Evolutionary conservation across 805 yeast genomes (phyloP), one percentile per base, ranked within the genome.

Genomic region (Tetrapisispora phaffii): DNA sequence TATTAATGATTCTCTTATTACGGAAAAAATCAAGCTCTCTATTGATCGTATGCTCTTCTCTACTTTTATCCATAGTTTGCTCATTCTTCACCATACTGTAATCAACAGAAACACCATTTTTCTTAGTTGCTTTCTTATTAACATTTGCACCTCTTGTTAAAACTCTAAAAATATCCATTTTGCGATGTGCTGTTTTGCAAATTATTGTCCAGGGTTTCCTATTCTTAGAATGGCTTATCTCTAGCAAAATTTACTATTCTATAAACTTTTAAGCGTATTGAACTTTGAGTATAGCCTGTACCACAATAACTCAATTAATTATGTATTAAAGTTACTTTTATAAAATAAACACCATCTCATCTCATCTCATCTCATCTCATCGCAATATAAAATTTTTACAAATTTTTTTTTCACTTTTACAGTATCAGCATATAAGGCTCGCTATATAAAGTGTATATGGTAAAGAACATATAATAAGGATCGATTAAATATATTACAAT

Each of bases 91-190:
- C 36, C 33, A 26, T 50, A 42, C 57, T 50, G 29, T 47, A 52
- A 40, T 56, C 58, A 34, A 48, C 54, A 19, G 46, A 48, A 44
- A 40, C 62, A 42, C 60, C 67, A 26, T 47, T 35, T 36, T 44
- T 51, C 33, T 38, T 38, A 4, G 41, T 42, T 9, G 26, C 24
- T 21, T 75, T 67, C 60, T 79, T 78, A 59, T 79, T 80, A 42
- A 90, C 68, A 12, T 80, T 73, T 0, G 97, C 95, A 20, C 97
- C 97, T 58, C 97, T 71, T 0, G 88, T 72, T 32, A 90, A 73
- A 2, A 93, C 80, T 56, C 85, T 73, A 63, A 90, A 93, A 48
- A 90, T 82, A 68, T 90, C 98, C 96, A 88, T 88, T 1, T 5
- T 47, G 9, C 12, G n/a, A 28, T 12, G n/a, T n/a, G 5, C 12